Evolutionary conservation across 2,329 filamentous ascomycete genomes (phyloP), one percentile per base, ranked within the genome.

Genomic region (Fusarium odoratissimum): DNA sequence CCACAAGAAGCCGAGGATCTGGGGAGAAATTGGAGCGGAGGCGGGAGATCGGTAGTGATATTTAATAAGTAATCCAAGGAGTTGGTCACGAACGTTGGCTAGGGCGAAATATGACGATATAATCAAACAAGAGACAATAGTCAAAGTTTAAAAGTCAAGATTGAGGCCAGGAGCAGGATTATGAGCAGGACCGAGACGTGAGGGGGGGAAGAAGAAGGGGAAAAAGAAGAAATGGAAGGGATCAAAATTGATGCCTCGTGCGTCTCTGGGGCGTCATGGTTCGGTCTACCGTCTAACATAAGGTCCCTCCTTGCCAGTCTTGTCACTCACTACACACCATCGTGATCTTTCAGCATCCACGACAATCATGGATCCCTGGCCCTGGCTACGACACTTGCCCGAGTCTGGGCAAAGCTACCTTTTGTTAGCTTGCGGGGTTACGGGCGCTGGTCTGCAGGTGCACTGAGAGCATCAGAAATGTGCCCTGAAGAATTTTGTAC

Each of bases 211-310:
- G 60, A 63, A 67, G 69, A 75, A 66, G 68, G 68, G 65, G 59
- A 74, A 71, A 52, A 67, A 68, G 65, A 71, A 60, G 48, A 66
- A 69, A 66, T 68, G 59, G 54, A 68, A 67, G 58, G 60, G 70
- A 64, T 57, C 54, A 61, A 70, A 76, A 69, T 67, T 74, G 74
- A 73, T 75, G 69, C 68, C 72, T 74, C 69, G 72, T 69, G 66
- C 58, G 58, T 67, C 44, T 46, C 63, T 42, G 75, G 75, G 75
- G 75, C 72, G 75, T 76, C 76, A 77, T 77, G 75, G 75, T 76
- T 77, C 71, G 73, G 76, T 76, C 65, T 65, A 69, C 71, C 64
- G 68, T 59, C 70, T 55, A 73, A 55, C 67, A 73, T 35, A 74
- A 74, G 42, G 70, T 42, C 70, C 70, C 65, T 62, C 54, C 54